Conservation (phyloP, 2,329 filamentous ascomycete genomes). For the Aspergillus awamori region DNA sequence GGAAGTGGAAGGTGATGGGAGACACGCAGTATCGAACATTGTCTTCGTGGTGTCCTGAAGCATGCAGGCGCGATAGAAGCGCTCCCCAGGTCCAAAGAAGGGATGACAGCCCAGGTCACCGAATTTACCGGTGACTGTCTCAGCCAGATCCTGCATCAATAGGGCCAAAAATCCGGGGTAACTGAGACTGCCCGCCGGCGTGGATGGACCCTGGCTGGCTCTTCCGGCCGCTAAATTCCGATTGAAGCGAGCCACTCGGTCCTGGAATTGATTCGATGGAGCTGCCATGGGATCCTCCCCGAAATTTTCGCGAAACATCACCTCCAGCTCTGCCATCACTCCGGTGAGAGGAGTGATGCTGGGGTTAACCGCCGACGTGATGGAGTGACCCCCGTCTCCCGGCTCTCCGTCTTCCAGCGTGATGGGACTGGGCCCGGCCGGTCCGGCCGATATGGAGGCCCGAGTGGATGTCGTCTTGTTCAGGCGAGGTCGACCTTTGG, state of each 20-base stretch:
- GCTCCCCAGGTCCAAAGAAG: neutral
- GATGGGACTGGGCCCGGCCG: neutral
- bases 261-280: slow-evolving; percentile 4
- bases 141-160: slow-evolving; percentile 1
- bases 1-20: neutral
- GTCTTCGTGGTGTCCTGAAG: neutral
- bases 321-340: slow-evolving; percentile 2
- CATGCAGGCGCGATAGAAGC: slow-evolving; percentile 1
- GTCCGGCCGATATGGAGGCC: neutral
- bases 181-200: neutral
- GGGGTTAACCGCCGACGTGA: neutral
- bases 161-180: slow-evolving; percentile 4
- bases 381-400: neutral
- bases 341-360: neutral
- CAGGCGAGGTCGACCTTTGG: slow-evolving; percentile 5
- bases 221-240: neutral
- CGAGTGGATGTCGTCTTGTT: neutral
- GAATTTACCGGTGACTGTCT: neutral
- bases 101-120: slow-evolving; percentile 2
- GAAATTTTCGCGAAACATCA: slow-evolving; percentile 9
- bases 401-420: neutral
- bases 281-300: neutral
- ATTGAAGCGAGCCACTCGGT: slow-evolving; percentile 6
- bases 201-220: neutral
- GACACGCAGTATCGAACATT: slow-evolving; percentile 1